Base-by-base conservation (phyloP, 1,139 yeast genomes). In the Suhomyces panamericanus region DNA sequence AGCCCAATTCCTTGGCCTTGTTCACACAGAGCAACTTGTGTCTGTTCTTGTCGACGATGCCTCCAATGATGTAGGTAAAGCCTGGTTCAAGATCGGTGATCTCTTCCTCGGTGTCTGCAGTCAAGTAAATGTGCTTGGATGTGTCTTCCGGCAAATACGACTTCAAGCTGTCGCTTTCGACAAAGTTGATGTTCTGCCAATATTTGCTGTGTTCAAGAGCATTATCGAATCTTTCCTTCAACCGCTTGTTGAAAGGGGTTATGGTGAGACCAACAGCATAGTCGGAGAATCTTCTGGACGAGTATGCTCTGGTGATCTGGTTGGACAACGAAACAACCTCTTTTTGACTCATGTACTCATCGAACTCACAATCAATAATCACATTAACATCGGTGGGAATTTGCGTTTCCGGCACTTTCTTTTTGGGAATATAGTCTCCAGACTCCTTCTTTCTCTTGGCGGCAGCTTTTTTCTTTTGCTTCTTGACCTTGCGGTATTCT, bases 11-110 rank as follows among this genome's bases (percentile, higher is more conserved):
- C 53, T 81, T 76, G 1, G 99, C 99, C 63, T 91, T 93, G 53
- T 86, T 77, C 46, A 81, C 75, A 64, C 99, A 93, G 41, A 93
- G 67, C 50, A 76, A 74, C 65, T 91, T 91, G 70, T 93, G 87
- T 54, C 98, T 78, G 52, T 95, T 95, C 64, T 91, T 93, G 64
- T 93, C 99, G 8, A 93, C 98, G 44, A 93, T 91, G 0, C 99
- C 99, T 9, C 99, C 99, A 43, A 93, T 83, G 38, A 91, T 80
- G 57, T 93, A 93, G 0, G 95, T 86, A 62, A 77, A 75, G 5
- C 83, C 85, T 4, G 83, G 80, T 49, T 85, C 83, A 41, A 93
- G 69, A 15, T 77, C 79, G 30, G 86, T 66, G 16, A 78, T 77
- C 33, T 66, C 70, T 24, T 86, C 86, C 14, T 84, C 87, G 0